Evolutionary conservation across 176 grass and related monocot species (phyloP).

Genomic region (Zoysia pacifica): DNA sequence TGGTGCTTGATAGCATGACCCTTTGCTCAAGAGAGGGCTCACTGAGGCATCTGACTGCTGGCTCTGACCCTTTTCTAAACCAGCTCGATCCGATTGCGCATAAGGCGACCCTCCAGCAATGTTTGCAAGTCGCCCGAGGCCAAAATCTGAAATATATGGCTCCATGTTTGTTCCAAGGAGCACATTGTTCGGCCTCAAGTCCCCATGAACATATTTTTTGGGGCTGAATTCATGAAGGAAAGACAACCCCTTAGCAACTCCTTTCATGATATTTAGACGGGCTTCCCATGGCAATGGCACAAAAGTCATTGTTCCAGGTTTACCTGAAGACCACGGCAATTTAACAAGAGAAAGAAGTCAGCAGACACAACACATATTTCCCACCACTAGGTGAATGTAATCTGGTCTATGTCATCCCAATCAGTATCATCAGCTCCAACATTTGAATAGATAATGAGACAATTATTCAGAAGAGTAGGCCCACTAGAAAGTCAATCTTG

Average conservation of each 20-base stretch:
- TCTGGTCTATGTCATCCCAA: conserved; percentile 5
- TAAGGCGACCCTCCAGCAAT: conserved; percentile 78
- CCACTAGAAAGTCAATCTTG: conserved; percentile 21
- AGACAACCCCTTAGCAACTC: conserved; percentile 67
- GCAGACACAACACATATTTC: conserved; percentile 5
- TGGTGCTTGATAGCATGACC: conserved; percentile 80
- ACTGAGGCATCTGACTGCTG: conserved; percentile 61
- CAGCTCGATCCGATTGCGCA: conserved; percentile 52
- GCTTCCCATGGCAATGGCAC: conserved; percentile 65
- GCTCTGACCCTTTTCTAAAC: conserved; percentile 50
- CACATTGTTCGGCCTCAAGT: conserved; percentile 86
- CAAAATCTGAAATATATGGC: conserved; percentile 86
- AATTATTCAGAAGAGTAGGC: not conserved
- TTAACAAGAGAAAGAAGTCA: conserved; percentile 15
- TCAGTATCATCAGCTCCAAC: not conserved
- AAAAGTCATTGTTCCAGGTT: conserved; percentile 57
- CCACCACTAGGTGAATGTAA: not conserved
- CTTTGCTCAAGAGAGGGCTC: conserved; percentile 63
- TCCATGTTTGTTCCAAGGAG: conserved; percentile 73
- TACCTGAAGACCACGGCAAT: conserved; percentile 51
- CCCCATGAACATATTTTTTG: conserved; percentile 94
- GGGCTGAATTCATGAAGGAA: conserved; percentile 93
- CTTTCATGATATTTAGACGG: conserved; percentile 81
- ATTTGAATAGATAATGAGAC: not conserved
- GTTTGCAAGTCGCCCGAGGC: conserved; percentile 80